A percentile compares a stretch with the other conserved stretches of the same genome.
phyloP scores from a whole-genome alignment of 75 land plant genomes.

The Cunninghamia lanceolata region DNA sequence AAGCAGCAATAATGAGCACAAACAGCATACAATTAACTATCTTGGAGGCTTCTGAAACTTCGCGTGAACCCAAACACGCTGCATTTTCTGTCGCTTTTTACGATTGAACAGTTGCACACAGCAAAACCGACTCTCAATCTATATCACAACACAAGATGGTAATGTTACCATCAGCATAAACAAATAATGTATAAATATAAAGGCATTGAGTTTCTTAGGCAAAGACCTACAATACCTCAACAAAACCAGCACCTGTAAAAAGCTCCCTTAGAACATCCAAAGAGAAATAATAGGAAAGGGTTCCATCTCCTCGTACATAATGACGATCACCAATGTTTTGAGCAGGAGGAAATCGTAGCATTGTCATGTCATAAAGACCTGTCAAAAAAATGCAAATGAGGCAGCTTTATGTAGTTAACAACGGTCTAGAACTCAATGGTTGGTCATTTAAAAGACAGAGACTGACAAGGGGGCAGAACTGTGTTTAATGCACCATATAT shows the following conservation, averaged over 20 bases:
- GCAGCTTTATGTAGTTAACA: background rate
- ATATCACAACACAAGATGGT: conserved; percentile 5
- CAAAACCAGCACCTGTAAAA: conserved; percentile 63
- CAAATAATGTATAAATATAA: background rate
- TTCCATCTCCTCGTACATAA: conserved; percentile 85
- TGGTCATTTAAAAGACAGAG: background rate
- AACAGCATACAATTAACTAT: background rate
- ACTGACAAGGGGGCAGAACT: background rate
- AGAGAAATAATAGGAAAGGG: conserved; percentile 83
- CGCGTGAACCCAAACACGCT: conserved; percentile 94
- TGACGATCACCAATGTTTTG: conserved; percentile 64
- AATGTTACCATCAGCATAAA: background rate
- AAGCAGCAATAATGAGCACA: background rate
- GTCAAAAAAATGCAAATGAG: conserved; percentile 5
- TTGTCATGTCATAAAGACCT: conserved; percentile 98
- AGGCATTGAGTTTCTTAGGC: background rate
- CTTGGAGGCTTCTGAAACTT: conserved; percentile 71
- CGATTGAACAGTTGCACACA: conserved; percentile 82
- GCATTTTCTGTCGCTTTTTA: conserved; percentile 68
- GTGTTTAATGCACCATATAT: background rate
- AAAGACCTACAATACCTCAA: conserved; percentile 50
- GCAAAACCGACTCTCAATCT: conserved; percentile 87
- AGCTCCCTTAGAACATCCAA: conserved; percentile 54
- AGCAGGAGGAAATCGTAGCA: conserved; percentile 73
- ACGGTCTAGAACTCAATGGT: background rate